Conservation (phyloP, 1,284 basidiomycete species). For the Schizophyllum amplum region DNA sequence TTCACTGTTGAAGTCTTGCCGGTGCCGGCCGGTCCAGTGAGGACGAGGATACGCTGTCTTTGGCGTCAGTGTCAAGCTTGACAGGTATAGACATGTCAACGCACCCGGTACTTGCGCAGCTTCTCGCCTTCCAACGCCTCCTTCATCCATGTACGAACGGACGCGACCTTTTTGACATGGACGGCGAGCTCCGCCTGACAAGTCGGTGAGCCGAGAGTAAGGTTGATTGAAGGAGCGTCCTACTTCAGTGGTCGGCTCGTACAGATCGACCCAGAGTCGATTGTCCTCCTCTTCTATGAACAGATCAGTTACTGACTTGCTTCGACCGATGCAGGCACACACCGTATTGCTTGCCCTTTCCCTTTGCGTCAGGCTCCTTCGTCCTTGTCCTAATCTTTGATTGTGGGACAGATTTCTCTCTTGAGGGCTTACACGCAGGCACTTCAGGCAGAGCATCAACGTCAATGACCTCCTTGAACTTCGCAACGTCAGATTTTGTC, state of each 20-base stretch:
- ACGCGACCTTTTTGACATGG: constrained; percentile 80
- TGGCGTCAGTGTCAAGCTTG: not conserved
- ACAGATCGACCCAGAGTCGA: constrained; percentile 71
- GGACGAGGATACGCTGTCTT: constrained; percentile 70
- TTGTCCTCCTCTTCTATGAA: constrained; percentile 22
- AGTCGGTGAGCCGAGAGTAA: constrained; percentile 5
- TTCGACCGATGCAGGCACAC: not conserved
- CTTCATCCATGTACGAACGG: constrained; percentile 77
- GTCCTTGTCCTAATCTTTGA: constrained; percentile 8
- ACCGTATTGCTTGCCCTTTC: constrained; percentile 35
- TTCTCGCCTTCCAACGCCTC: constrained; percentile 76
- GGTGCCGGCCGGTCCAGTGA: constrained; percentile 87
- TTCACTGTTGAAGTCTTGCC: constrained; percentile 86
- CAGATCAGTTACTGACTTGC: not conserved
- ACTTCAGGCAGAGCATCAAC: not conserved
- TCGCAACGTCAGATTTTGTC: not conserved
- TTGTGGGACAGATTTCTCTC: constrained; percentile 11
- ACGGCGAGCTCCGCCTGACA: constrained; percentile 76
- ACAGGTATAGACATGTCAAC: constrained; percentile 18
- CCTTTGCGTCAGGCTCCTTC: constrained; percentile 22
- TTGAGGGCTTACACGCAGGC: constrained; percentile 1
- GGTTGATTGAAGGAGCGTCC: constrained; percentile 8
- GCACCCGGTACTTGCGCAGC: constrained; percentile 71
- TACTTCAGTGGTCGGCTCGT: constrained; percentile 63
- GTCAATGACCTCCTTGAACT: constrained; percentile 14